A percentile compares a stretch with the other conserved stretches of the same genome.
phyloP scores from a whole-genome alignment of 192 early-diverging fungal genomes.

The Coemansia sp. region DNA sequence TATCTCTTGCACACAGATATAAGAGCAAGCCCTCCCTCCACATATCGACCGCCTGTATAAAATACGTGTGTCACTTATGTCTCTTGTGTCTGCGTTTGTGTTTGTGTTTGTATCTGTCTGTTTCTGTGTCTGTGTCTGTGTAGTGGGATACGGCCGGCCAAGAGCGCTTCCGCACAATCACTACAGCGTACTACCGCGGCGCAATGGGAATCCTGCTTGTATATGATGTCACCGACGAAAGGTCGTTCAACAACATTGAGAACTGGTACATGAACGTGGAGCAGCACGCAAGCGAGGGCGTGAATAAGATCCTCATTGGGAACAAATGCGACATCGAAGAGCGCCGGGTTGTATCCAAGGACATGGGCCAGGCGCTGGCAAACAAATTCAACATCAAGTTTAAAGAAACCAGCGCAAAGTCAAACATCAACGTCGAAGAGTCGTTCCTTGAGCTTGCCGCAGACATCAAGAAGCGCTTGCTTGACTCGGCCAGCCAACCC shows the following conservation, averaged over 20 bases:
- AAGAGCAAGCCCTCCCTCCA: too few relatives aligned
- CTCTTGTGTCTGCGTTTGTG: too few relatives aligned
- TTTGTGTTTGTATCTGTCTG: too few relatives aligned
- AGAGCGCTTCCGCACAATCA: conserved; percentile 99
- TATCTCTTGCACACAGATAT: neutral
- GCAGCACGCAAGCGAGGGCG: conserved; percentile 97
- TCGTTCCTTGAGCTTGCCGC: conserved; percentile 95
- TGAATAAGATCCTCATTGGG: conserved; percentile 98
- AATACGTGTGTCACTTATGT: too few relatives aligned
- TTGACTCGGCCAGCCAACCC: conserved; percentile 70
- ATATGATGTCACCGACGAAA: conserved; percentile 98
- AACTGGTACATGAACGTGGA: conserved; percentile 99
- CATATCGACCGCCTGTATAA: too few relatives aligned
- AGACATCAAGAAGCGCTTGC: conserved; percentile 98
- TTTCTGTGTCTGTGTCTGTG: neutral
- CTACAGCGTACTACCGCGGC: conserved; percentile 99
- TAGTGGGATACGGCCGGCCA: conserved; percentile 98
- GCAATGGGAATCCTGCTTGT: conserved; percentile 98
- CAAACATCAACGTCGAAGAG: conserved; percentile 96
- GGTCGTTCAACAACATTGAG: conserved; percentile 97
- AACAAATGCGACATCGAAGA: conserved; percentile 99
- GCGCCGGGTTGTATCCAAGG: conserved; percentile 84
- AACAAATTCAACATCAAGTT: conserved; percentile 95
- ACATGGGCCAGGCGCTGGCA: conserved; percentile 93
- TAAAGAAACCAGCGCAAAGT: conserved; percentile 97